Conservation (phyloP, 1,284 basidiomycete species). For the Dichomitus squalens region DNA sequence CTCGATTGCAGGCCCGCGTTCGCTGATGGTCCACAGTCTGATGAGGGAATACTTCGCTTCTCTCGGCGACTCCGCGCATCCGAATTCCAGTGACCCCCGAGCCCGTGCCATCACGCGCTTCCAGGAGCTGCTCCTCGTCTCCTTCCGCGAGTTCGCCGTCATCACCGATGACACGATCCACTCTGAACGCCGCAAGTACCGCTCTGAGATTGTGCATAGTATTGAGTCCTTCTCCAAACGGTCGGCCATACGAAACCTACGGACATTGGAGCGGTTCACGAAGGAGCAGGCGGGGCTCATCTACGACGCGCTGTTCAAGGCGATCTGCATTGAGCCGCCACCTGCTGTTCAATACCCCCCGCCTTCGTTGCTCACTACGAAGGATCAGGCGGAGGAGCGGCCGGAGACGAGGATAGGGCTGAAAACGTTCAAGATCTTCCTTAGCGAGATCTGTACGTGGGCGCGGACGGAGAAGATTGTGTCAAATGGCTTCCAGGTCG, state of each 20-base stretch:
- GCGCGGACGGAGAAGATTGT: conserved; percentile 95
- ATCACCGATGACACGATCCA: conserved; percentile 97
- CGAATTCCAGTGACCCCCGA: conserved; percentile 85
- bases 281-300: conserved; percentile 91
- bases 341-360: conserved; percentile 49
- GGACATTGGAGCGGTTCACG: conserved; percentile 78
- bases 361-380: conserved; percentile 52
- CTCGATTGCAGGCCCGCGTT: not conserved
- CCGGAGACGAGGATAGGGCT: conserved; percentile 89
- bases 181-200: conserved; percentile 84
- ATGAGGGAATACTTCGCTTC: conserved; percentile 96
- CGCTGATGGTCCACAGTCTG: conserved; percentile 49
- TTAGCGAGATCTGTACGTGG: conserved; percentile 96
- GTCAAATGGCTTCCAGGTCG: conserved; percentile 86
- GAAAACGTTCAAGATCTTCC: conserved; percentile 86
- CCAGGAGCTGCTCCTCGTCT: conserved; percentile 94
- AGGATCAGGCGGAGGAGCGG: conserved; percentile 69
- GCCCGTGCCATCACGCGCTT: conserved; percentile 96
- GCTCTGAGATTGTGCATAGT: conserved; percentile 89
- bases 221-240: conserved; percentile 97
- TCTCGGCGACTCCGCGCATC: conserved; percentile 94
- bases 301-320: conserved; percentile 90
- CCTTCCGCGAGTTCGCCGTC: conserved; percentile 96
- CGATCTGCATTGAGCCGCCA: conserved; percentile 79
- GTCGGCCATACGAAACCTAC: conserved; percentile 90